These are phyloP conservation scores for Gentiana straminea DNA, from an alignment of 257 asterid species.

Conservation along the genomic window DNA sequence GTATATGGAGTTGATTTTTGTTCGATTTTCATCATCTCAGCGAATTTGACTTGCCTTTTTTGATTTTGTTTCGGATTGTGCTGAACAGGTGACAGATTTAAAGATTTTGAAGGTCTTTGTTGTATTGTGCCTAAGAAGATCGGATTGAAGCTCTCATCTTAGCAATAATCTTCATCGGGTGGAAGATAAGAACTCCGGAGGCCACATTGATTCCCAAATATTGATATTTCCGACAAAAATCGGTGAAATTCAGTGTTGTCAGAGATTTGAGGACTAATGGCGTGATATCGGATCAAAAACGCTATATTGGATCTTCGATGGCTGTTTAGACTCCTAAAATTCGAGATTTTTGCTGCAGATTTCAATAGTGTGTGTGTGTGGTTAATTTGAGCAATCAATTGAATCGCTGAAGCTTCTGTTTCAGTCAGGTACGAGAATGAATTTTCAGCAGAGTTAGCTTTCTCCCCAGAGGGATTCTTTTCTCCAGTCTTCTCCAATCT, in stretches of 20 bases:
- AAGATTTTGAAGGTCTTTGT: conserved; percentile 1
- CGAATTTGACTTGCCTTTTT: background rate
- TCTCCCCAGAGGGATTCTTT: too few species aligned
- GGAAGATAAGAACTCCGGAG: background rate
- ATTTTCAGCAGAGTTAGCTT: too few species aligned
- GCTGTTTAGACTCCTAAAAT: background rate
- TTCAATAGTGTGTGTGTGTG: background rate
- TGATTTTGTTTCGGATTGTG: background rate
- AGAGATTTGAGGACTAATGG: conserved; percentile 4
- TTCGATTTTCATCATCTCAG: background rate
- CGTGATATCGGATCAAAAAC: background rate
- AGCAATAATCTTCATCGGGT: background rate
- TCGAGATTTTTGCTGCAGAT: conserved; percentile 4
- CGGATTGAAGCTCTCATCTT: conserved; percentile 1
- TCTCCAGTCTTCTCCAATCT: background rate
- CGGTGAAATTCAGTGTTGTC: background rate
- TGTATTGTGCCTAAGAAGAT: background rate
- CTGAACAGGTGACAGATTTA: background rate
- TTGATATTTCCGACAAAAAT: background rate
- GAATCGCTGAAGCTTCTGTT: too few species aligned
- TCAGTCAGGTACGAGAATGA: too few species aligned
- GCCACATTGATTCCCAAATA: conserved; percentile 1
- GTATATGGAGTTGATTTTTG: background rate
- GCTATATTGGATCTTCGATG: background rate
- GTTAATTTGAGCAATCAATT: too few species aligned